Percentiles rank a stretch among this genome's conserved stretches.
Evolutionary conservation across 2,329 filamentous ascomycete species (phyloP).

Genomic region (Phyllosticta capitalensis): DNA sequence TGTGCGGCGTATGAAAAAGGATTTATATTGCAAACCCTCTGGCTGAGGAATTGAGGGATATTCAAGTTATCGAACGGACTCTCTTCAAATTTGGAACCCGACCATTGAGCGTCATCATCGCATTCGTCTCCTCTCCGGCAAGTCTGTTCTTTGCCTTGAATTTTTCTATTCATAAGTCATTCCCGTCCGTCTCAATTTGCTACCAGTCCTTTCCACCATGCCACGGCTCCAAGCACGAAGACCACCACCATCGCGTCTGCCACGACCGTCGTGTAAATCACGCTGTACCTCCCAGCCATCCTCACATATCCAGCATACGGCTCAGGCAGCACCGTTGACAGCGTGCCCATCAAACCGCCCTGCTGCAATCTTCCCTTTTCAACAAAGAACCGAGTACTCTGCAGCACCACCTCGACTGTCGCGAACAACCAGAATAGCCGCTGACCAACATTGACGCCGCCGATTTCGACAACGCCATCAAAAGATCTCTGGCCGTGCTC

Average conservation of each 20-base stretch:
- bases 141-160: not conserved
- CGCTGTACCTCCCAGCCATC: conserved; percentile 54
- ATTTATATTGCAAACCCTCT: not conserved
- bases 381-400: conserved; percentile 61
- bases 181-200: not conserved
- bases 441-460: conserved; percentile 29
- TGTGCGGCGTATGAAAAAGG: not conserved
- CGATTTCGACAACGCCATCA: conserved; percentile 26
- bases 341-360: conserved; percentile 53
- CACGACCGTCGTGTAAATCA: conserved; percentile 63
- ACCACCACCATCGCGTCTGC: conserved; percentile 66
- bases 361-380: conserved; percentile 52
- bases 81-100: not conserved
- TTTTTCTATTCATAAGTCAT: not conserved
- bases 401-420: conserved; percentile 62
- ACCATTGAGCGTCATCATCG: not conserved
- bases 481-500: conserved; percentile 15
- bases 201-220: conserved; percentile 37
- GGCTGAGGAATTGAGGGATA: not conserved
- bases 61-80: not conserved
- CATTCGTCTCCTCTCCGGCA: not conserved
- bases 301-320: conserved; percentile 53
- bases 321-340: conserved; percentile 56
- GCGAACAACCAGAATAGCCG: conserved; percentile 74
- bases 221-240: conserved; percentile 58